These are phyloP conservation scores for Xylariaceae sp. DNA, from an alignment of 2,329 filamentous ascomycete genomes.

Conservation along the genomic window DNA sequence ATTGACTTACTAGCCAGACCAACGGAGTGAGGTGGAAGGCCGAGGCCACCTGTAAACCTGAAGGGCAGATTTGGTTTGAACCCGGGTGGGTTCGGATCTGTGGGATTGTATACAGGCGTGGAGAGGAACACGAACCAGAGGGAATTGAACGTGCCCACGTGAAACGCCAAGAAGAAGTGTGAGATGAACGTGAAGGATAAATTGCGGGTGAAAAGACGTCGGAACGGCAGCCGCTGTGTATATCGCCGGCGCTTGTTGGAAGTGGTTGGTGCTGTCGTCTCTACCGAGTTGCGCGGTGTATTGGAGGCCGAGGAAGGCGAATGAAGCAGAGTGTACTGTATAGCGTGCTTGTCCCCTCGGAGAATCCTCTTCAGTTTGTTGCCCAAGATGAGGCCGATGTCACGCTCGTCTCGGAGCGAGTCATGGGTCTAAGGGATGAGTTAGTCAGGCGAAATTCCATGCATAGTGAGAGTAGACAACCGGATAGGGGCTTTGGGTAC, in stretches of 20 bases:
- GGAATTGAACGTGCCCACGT: conserved; percentile 70
- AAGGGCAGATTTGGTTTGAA: conserved; percentile 44
- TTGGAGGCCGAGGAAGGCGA: conserved; percentile 28
- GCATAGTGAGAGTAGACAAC: background rate
- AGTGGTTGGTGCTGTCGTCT: conserved; percentile 10
- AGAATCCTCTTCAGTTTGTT: conserved; percentile 31
- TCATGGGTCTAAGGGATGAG: conserved; percentile 40
- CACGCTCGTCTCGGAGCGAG: conserved; percentile 36
- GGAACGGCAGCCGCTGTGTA: conserved; percentile 46
- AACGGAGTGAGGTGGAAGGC: conserved; percentile 64
- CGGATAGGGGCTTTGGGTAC: conserved; percentile 24
- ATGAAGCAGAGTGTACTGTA: conserved; percentile 34
- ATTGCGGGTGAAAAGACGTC: conserved; percentile 50
- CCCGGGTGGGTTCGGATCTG: conserved; percentile 29
- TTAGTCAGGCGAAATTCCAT: conserved; percentile 6
- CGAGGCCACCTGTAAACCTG: conserved; percentile 67
- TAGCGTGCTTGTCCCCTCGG: conserved; percentile 19
- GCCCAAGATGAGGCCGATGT: conserved; percentile 40
- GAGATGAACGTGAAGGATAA: conserved; percentile 52
- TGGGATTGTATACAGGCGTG: conserved; percentile 54
- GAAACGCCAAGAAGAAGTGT: conserved; percentile 65
- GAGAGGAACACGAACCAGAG: conserved; percentile 74
- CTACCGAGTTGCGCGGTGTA: conserved; percentile 18
- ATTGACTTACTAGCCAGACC: conserved; percentile 54
- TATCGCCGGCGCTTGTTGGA: conserved; percentile 33